Evolutionary conservation across 2,329 filamentous ascomycete species (phyloP).

Genomic region (Pyricularia sp.): DNA sequence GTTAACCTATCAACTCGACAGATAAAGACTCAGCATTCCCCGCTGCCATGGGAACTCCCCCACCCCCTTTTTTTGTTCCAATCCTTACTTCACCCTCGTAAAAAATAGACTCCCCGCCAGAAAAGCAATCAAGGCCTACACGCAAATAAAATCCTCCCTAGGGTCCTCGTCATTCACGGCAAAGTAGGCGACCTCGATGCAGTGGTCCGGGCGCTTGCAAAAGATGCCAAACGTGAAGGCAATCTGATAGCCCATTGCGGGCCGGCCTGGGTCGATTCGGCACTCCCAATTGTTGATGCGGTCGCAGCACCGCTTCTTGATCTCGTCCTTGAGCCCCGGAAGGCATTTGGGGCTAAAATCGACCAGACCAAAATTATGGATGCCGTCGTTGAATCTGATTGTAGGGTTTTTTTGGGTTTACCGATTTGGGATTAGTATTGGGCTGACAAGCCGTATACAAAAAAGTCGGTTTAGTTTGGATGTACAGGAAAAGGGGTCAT

Average conservation of each 20-base stretch:
- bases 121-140: neutral
- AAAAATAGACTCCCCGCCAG: no score
- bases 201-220: constrained; percentile 1
- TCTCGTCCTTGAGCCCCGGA: neutral
- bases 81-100: no score
- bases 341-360: neutral
- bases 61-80: no score
- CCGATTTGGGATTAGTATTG: neutral
- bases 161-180: neutral
- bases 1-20: no score
- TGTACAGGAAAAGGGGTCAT: neutral
- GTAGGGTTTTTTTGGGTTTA: neutral
- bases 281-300: constrained; percentile 4
- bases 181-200: constrained; percentile 1
- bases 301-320: constrained; percentile 2
- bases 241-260: neutral
- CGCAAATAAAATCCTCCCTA: neutral
- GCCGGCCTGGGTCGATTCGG: neutral
- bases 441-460: neutral
- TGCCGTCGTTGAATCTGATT: neutral
- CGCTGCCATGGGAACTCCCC: no score
- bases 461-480: neutral
- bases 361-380: neutral
- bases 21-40: no score
- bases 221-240: constrained; percentile 4